phyloP scores from a whole-genome alignment of 441 rosid genomes.

The Brassica balearica region DNA sequence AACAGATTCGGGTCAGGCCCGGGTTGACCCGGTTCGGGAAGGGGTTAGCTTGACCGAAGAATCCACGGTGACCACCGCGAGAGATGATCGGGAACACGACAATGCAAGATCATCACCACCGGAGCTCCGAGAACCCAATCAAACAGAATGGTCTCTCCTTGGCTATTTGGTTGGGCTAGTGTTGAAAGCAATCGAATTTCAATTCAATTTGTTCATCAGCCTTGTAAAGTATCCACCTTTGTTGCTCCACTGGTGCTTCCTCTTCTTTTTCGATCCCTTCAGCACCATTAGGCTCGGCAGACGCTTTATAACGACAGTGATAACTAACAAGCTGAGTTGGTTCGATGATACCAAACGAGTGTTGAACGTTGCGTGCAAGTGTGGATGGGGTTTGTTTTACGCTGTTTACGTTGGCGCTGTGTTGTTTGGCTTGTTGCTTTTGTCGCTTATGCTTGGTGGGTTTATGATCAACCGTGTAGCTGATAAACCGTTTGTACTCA shows the following conservation, averaged over 20 bases:
- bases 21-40: conserved; percentile 21
- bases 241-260: conserved; percentile 45
- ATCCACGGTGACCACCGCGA: conserved; percentile 41
- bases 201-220: conserved; percentile 58
- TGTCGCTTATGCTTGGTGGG: conserved; percentile 59
- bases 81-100: conserved; percentile 32
- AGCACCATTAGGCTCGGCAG: conserved; percentile 48
- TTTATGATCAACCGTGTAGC: conserved; percentile 63
- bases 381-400: conserved; percentile 76
- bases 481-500: conserved; percentile 65
- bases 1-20: conserved; percentile 27
- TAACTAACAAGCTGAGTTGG: conserved; percentile 51
- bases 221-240: conserved; percentile 59
- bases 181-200: conserved; percentile 72
- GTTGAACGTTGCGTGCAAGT: conserved; percentile 50
- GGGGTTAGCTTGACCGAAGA: conserved; percentile 20
- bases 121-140: conserved; percentile 39
- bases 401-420: conserved; percentile 66
- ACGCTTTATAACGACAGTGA: conserved; percentile 33
- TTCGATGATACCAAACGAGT: conserved; percentile 55
- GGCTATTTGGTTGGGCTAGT: conserved; percentile 55
- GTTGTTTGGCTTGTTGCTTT: conserved; percentile 64
- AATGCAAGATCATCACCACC: conserved; percentile 19
- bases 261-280: conserved; percentile 67
- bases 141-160: conserved; percentile 49